Evolutionary conservation across 1,139 yeast genomes (phyloP).

Genomic region (Trichomonascaceae sp.): DNA sequence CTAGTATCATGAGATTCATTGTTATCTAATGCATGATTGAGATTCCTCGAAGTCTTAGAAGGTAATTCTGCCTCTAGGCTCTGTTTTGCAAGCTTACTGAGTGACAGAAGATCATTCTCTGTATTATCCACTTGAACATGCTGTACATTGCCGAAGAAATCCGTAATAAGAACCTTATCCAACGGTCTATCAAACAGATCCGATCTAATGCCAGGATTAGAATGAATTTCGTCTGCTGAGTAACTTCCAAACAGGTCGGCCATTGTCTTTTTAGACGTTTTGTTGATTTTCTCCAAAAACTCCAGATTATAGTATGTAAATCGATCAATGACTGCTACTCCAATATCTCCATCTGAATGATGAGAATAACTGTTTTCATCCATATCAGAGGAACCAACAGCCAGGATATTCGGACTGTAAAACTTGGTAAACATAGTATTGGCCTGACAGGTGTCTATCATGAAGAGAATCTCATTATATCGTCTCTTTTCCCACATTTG

Average conservation of each 20-base stretch:
- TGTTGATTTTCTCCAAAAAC: slow-evolving; percentile 71
- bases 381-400: slow-evolving; percentile 87
- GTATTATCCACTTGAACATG: slow-evolving; percentile 62
- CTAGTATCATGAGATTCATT: not conserved
- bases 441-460: slow-evolving; percentile 99
- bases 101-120: slow-evolving; percentile 18
- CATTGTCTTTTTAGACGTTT: slow-evolving; percentile 67
- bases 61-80: not conserved
- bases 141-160: slow-evolving; percentile 92
- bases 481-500: slow-evolving; percentile 96
- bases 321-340: slow-evolving; percentile 96
- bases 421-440: slow-evolving; percentile 93
- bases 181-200: slow-evolving; percentile 68
- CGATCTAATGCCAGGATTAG: slow-evolving; percentile 84
- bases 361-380: slow-evolving; percentile 94
- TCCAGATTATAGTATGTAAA: slow-evolving; percentile 91
- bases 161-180: slow-evolving; percentile 72
- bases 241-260: slow-evolving; percentile 80
- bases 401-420: slow-evolving; percentile 85
- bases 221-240: slow-evolving; percentile 79
- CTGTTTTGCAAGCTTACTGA: slow-evolving; percentile 13
- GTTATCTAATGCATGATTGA: not conserved
- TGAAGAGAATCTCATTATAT: slow-evolving; percentile 89
- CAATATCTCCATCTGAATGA: slow-evolving; percentile 90
- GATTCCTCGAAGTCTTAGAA: not conserved